Conservation (phyloP, 805 yeast genomes). For the Zygosaccharomyces kombuchaensis region DNA sequence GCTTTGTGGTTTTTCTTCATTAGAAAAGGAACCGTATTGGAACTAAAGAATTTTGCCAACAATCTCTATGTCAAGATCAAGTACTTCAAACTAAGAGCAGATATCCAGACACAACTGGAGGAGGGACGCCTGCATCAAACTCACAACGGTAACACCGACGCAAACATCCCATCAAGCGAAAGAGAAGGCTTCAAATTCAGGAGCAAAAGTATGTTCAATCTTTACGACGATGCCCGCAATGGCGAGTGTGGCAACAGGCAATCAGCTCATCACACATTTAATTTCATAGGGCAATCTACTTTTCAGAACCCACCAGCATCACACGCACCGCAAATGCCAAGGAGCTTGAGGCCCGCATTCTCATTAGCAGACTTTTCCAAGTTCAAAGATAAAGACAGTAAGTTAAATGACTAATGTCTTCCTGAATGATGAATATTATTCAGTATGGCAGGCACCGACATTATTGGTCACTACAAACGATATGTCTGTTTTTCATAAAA, state of each 20-base stretch:
- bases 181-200: slow-evolving; percentile 20
- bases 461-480: slow-evolving; percentile 1
- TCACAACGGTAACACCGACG: slow-evolving; percentile 2
- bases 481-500: slow-evolving; percentile 6
- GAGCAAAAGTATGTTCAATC: slow-evolving; percentile 32
- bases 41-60: slow-evolving; percentile 1
- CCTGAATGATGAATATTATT: not conserved
- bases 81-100: slow-evolving; percentile 11
- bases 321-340: slow-evolving; percentile 6
- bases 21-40: not conserved
- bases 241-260: slow-evolving; percentile 1
- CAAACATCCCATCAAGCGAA: slow-evolving; percentile 8
- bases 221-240: slow-evolving; percentile 10
- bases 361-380: slow-evolving; percentile 32
- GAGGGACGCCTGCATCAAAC: slow-evolving; percentile 14
- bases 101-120: slow-evolving; percentile 14
- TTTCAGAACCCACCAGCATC: slow-evolving; percentile 7
- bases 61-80: slow-evolving; percentile 8
- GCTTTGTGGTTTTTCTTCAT: slow-evolving; percentile 3
- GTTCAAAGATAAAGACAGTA: slow-evolving; percentile 22
- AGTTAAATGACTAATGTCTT: slow-evolving; percentile 11
- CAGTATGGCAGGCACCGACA: not conserved
- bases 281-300: slow-evolving; percentile 5
- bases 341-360: slow-evolving; percentile 21
- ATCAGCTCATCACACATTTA: slow-evolving; percentile 6